Conservation (phyloP, 129 eudicot species). For the Arctium minus region DNA sequence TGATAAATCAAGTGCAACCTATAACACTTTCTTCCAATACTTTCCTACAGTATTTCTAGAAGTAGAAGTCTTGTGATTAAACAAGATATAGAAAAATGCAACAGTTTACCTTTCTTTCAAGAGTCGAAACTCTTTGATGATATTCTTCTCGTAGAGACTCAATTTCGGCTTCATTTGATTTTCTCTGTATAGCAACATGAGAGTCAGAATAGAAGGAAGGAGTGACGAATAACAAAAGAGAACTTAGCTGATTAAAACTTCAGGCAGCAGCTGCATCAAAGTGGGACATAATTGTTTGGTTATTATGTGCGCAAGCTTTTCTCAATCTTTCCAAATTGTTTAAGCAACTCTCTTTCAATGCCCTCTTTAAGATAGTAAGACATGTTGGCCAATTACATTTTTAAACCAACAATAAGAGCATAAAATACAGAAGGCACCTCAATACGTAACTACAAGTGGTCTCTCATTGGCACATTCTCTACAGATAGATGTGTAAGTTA, state of each 20-base stretch:
- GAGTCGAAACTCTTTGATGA: constrained; percentile 82
- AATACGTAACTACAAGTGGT: neutral
- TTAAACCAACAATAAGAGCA: neutral
- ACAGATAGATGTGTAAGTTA: neutral
- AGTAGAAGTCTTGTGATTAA: neutral
- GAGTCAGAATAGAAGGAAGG: constrained; percentile 12
- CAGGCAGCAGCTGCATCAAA: constrained; percentile 4
- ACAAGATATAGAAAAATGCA: neutral
- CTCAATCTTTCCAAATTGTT: neutral
- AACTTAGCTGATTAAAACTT: neutral
- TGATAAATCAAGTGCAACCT: constrained; percentile 26
- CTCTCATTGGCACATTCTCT: neutral
- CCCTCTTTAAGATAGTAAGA: neutral
- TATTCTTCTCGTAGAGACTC: constrained; percentile 84
- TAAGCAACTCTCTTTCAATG: neutral
- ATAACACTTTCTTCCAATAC: neutral
- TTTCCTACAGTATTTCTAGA: neutral
- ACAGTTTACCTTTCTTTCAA: constrained; percentile 75
- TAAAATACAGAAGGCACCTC: neutral
- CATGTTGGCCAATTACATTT: neutral
- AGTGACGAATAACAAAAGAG: neutral
- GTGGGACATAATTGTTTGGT: neutral
- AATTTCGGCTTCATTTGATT: constrained; percentile 75
- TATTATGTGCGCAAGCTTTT: neutral
- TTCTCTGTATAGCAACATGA: constrained; percentile 44